Conservation (phyloP, 2,329 filamentous ascomycete species). For the Tolypocladium tropicale region DNA sequence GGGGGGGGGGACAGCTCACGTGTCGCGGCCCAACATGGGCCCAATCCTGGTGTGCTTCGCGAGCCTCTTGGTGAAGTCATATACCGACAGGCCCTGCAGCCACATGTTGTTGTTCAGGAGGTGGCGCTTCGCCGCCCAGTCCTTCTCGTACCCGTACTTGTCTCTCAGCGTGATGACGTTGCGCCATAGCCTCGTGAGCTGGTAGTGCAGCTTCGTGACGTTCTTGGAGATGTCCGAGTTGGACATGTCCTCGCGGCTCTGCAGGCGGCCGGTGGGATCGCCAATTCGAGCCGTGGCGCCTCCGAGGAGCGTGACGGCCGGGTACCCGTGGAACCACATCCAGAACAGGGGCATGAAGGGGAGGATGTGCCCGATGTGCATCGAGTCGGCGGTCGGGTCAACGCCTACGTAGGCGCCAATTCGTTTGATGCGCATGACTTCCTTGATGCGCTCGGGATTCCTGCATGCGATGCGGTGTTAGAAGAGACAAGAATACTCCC, state of each 20-base stretch:
- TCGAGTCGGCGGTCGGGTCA: conserved; percentile 69
- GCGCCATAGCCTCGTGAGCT: conserved; percentile 61
- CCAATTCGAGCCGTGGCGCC: conserved; percentile 70
- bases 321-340: conserved; percentile 69
- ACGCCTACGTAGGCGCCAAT: conserved; percentile 72
- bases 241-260: conserved; percentile 44
- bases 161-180: conserved; percentile 59
- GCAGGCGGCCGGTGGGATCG: conserved; percentile 63
- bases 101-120: conserved; percentile 77
- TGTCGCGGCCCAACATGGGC: conserved; percentile 80
- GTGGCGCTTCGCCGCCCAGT: conserved; percentile 56
- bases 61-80: conserved; percentile 66
- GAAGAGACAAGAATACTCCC: not conserved
- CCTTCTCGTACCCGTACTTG: conserved; percentile 52
- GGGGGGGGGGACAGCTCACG: conserved; percentile 45
- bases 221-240: conserved; percentile 49
- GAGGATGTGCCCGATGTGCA: conserved; percentile 72
- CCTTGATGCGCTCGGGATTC: conserved; percentile 43
- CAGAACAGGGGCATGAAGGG: conserved; percentile 78
- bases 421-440: conserved; percentile 52
- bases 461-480: conserved; percentile 13
- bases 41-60: conserved; percentile 69
- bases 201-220: conserved; percentile 56
- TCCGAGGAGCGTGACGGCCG: conserved; percentile 57
- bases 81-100: conserved; percentile 61